These are phyloP conservation scores for Candida chilensis DNA, from an alignment of 805 yeast genomes.

Conservation along the genomic window DNA sequence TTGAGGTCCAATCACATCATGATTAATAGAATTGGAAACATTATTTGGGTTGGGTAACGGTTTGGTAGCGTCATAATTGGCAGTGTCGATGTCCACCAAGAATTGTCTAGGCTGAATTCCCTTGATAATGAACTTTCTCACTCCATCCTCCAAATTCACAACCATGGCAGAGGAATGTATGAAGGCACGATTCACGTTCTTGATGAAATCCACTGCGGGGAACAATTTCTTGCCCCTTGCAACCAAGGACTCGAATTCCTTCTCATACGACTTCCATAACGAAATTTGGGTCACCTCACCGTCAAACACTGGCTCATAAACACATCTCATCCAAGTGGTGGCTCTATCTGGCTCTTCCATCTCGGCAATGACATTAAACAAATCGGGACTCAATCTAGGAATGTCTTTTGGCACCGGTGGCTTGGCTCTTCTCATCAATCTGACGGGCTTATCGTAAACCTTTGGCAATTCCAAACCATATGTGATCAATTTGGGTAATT, in stretches of 20 bases:
- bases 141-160: conserved; percentile 50
- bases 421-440: conserved; percentile 47
- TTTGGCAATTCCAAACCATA: conserved; percentile 30
- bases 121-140: conserved; percentile 80
- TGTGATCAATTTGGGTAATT: conserved; percentile 54
- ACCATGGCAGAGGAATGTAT: conserved; percentile 91
- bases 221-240: conserved; percentile 45
- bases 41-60: conserved; percentile 6
- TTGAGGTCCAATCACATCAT: conserved; percentile 1
- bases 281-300: conserved; percentile 94
- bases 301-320: conserved; percentile 67
- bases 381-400: conserved; percentile 46
- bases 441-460: conserved; percentile 11
- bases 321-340: conserved; percentile 88
- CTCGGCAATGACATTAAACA: conserved; percentile 50
- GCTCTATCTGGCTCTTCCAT: conserved; percentile 86
- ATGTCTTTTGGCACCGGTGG: conserved; percentile 57
- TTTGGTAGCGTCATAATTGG: conserved; percentile 31
- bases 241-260: conserved; percentile 62
- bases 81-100: conserved; percentile 37
- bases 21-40: neutral
- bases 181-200: conserved; percentile 86
- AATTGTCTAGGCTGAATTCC: conserved; percentile 83
- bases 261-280: conserved; percentile 91
- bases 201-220: conserved; percentile 95